phyloP scores from a whole-genome alignment of 2,329 filamentous ascomycete species.

The Thelonectria discophora region DNA sequence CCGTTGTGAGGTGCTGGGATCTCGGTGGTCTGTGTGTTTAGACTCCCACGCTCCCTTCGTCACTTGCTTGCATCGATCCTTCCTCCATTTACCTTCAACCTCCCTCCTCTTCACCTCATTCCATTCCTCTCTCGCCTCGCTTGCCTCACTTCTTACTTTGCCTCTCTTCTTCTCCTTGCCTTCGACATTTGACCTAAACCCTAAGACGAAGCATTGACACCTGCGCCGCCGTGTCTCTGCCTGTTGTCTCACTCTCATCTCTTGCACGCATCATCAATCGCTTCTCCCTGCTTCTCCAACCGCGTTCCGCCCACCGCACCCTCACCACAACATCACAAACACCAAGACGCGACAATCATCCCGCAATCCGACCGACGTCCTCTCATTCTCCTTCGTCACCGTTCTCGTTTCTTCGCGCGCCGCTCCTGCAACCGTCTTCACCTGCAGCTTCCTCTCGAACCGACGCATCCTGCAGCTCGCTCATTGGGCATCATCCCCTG shows the following conservation, averaged over 20 bases:
- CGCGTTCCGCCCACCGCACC: constrained; percentile 2
- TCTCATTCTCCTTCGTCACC: background rate
- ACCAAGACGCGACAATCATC: background rate
- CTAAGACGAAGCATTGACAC: constrained; percentile 8
- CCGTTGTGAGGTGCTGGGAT: background rate
- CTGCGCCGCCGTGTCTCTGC: background rate
- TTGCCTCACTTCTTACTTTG: background rate
- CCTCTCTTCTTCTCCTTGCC: constrained; percentile 4
- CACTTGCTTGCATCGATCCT: constrained; percentile 17
- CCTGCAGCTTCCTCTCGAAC: constrained; percentile 3
- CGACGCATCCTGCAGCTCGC: constrained; percentile 2
- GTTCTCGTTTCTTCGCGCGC: background rate
- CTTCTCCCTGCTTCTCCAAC: background rate
- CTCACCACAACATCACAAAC: background rate
- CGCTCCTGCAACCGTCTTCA: constrained; percentile 4
- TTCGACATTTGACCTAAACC: background rate
- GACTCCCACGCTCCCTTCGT: constrained; percentile 1
- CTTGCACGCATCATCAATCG: background rate
- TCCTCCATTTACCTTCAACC: constrained; percentile 7
- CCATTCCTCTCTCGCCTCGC: constrained; percentile 1
- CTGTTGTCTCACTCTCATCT: constrained; percentile 8
- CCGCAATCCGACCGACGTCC: background rate
- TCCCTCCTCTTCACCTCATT: background rate
- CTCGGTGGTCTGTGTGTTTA: constrained; percentile 2
- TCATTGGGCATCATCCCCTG: constrained; percentile 8